Base-by-base conservation (phyloP, 768 basidiomycete genomes). In the Suillus luteus region DNA sequence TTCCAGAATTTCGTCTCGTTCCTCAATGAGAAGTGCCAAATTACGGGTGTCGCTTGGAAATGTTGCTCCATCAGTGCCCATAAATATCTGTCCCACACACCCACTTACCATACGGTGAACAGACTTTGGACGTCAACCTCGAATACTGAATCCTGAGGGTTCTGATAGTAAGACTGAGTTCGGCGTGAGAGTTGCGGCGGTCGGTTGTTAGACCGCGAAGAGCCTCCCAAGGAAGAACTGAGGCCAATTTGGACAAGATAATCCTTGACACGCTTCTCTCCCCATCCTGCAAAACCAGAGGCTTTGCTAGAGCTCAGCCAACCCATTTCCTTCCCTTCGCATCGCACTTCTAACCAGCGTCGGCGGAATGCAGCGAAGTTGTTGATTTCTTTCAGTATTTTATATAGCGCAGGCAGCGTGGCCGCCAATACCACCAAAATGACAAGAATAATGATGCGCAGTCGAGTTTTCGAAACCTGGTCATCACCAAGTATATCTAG, bases 1-100 rank as follows among this genome's bases (percentile, higher is more conserved):
- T 67, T 91, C 87, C n/a, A 94, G 75, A 24, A 92, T 85, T 69
- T 85, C 82, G 65, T 92, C 91, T 35, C 92, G 82, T 71, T 92
- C 87, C 51, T 87, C 85, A 49, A 93, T 90, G 35, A 93, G 83
- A 7, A 84, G 66, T 0, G 86, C 85, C n/a, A 93, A 78, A 4
- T 80, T 80, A 15, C 83, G 81, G 0, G 90, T 93, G 69, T 92
- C 89, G 31, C 91, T 93, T 64, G 35, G 61, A 64, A 17, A 60
- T 46, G 41, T 31, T 22, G 35, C 17, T 31, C 22, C 8, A 35
- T 19, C 6, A 51, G 35, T 46, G 11, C 33, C 19, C 3, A 27
- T 41, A 11, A 27, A 31, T 27, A 31, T 58, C 40, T 41, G 24
- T 58, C 38, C 27, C 31, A 27, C 11, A 31, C 24, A 40, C 44